These are phyloP conservation scores for Rhizodiscina lignyota DNA, from an alignment of 495 filamentous ascomycete species.

Conservation along the genomic window DNA sequence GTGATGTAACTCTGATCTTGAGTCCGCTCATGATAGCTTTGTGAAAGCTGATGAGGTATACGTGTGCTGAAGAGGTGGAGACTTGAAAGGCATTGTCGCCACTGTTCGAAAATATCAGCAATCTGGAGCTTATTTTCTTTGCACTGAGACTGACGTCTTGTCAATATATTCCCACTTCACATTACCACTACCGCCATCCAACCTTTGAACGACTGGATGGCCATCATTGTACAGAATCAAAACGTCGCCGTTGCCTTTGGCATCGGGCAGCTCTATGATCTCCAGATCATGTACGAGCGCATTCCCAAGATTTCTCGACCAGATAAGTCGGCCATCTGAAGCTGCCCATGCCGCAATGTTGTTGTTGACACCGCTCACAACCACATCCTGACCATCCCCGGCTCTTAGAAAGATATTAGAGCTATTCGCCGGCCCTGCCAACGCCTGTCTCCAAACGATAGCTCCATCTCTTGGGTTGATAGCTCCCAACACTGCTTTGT, in stretches of 20 bases:
- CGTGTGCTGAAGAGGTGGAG: slow-evolving; percentile 52
- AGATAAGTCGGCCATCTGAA: slow-evolving; percentile 58
- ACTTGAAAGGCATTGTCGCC: slow-evolving; percentile 62
- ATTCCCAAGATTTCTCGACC: slow-evolving; percentile 40
- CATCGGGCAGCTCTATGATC: slow-evolving; percentile 55
- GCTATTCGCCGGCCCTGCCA: slow-evolving; percentile 20
- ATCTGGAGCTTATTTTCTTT: slow-evolving; percentile 1
- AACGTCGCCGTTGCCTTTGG: slow-evolving; percentile 42
- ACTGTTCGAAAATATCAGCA: slow-evolving; percentile 18
- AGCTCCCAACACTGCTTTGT: slow-evolving; percentile 65
- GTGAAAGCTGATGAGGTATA: slow-evolving; percentile 66
- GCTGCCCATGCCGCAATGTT: slow-evolving; percentile 72
- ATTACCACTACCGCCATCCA: slow-evolving; percentile 57
- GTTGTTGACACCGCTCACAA: slow-evolving; percentile 52
- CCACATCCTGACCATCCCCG: slow-evolving; percentile 52
- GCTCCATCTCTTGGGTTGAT: slow-evolving; percentile 75
- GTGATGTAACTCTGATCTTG: slow-evolving; percentile 53
- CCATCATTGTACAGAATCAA: slow-evolving; percentile 48
- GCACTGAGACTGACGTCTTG: slow-evolving; percentile 26
- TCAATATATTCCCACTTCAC: slow-evolving; percentile 64
- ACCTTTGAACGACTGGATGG: slow-evolving; percentile 39
- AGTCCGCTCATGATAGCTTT: slow-evolving; percentile 36
- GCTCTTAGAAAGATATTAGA: slow-evolving; percentile 44
- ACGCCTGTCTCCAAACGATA: slow-evolving; percentile 70
- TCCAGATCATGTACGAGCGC: slow-evolving; percentile 61